phyloP scores from a whole-genome alignment of 2,329 filamentous ascomycete species.

The Triangularia verruculosa region DNA sequence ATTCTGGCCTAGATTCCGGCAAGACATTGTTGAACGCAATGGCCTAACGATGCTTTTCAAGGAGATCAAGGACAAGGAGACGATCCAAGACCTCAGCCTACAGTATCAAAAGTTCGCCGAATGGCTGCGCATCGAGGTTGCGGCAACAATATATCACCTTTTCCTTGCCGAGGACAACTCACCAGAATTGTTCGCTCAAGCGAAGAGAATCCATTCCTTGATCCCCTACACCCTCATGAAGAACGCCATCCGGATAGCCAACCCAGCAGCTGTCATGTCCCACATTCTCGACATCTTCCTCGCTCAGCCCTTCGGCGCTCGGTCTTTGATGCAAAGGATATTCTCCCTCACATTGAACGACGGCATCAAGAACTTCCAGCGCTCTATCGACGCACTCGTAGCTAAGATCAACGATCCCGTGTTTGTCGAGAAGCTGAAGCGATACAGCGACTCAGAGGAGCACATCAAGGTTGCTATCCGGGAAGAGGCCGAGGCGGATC shows the following conservation, averaged over 20 bases:
- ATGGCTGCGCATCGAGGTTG: constrained; percentile 95
- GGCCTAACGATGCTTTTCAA: constrained; percentile 89
- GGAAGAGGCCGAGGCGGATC: constrained; percentile 67
- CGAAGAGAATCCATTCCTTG: constrained; percentile 89
- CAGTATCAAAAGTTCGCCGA: constrained; percentile 98
- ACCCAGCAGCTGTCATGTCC: constrained; percentile 96
- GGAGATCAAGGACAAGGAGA: constrained; percentile 88
- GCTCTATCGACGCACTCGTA: constrained; percentile 74
- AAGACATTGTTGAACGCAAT: constrained; percentile 67
- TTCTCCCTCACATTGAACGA: constrained; percentile 90
- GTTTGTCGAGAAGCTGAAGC: constrained; percentile 76
- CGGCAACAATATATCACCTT: constrained; percentile 92
- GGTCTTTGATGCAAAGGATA: constrained; percentile 89
- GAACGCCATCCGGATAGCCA: constrained; percentile 94
- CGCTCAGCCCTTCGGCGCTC: constrained; percentile 87
- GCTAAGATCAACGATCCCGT: constrained; percentile 77
- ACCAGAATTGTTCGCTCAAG: constrained; percentile 90
- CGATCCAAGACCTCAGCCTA: constrained; percentile 81
- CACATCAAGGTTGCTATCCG: constrained; percentile 71
- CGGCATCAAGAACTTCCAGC: constrained; percentile 82
- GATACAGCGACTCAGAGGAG: constrained; percentile 74
- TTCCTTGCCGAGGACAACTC: constrained; percentile 98
- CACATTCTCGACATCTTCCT: constrained; percentile 91
- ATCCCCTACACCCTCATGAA: constrained; percentile 92
- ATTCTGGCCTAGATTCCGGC: constrained; percentile 50